Conservation (phyloP, 106 monocot genomes). For the Dioscorea alata region DNA sequence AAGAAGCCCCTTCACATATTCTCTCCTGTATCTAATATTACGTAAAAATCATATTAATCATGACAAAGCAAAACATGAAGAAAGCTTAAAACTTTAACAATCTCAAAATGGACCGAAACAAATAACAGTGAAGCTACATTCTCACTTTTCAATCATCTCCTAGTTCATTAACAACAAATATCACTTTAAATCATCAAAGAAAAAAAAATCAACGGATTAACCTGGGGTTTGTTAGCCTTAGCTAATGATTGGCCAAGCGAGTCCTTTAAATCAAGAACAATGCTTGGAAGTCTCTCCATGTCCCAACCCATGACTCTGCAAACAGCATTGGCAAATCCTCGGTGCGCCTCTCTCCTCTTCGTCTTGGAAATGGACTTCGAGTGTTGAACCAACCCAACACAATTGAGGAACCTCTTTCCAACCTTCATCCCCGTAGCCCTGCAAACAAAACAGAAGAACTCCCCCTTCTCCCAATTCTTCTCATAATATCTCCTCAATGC, state of each 20-base stretch:
- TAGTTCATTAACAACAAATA: too few species aligned
- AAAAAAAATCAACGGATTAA: neutral
- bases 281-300: slow-evolving; percentile 48
- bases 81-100: too few species aligned
- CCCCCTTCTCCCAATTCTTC: slow-evolving; percentile 41
- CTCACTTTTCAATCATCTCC: too few species aligned
- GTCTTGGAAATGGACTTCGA: slow-evolving; percentile 29
- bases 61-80: too few species aligned
- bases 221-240: slow-evolving; percentile 8
- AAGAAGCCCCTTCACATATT: too few species aligned
- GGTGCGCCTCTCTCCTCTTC: slow-evolving; percentile 44
- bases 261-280: slow-evolving; percentile 26
- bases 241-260: slow-evolving; percentile 7
- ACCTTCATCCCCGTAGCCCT: slow-evolving; percentile 25
- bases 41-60: too few species aligned
- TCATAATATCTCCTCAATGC: slow-evolving; percentile 49
- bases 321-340: slow-evolving; percentile 40
- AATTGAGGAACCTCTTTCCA: slow-evolving; percentile 39
- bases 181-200: too few species aligned
- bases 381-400: slow-evolving; percentile 54
- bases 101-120: too few species aligned
- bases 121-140: too few species aligned
- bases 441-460: slow-evolving; percentile 63
- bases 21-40: too few species aligned
- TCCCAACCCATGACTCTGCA: slow-evolving; percentile 64